Evolutionary conservation across 2,329 filamentous ascomycete genomes (phyloP).

Genomic region (Lojkania enalia): DNA sequence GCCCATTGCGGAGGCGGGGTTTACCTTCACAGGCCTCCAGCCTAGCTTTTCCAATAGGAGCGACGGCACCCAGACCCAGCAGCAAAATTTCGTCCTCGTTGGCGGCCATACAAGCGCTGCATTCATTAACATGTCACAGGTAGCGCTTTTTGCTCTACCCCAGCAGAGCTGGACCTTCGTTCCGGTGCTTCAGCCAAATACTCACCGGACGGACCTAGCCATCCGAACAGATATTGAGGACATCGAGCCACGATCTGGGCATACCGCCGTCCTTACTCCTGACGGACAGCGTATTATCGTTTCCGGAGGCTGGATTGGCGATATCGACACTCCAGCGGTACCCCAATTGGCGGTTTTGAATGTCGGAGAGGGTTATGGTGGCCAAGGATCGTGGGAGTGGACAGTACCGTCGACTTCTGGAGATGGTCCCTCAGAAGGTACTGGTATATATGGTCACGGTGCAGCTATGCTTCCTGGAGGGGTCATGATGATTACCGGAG

Average conservation of each 20-base stretch:
- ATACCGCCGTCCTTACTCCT: slow-evolving; percentile 78
- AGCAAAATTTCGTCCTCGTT: slow-evolving; percentile 77
- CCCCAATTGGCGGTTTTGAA: slow-evolving; percentile 81
- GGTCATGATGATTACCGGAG: slow-evolving; percentile 64
- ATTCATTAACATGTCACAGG: slow-evolving; percentile 92
- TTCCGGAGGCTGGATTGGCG: slow-evolving; percentile 90
- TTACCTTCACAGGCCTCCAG: slow-evolving; percentile 74
- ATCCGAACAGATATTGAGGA: slow-evolving; percentile 50
- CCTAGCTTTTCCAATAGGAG: slow-evolving; percentile 71
- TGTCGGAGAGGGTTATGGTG: slow-evolving; percentile 73
- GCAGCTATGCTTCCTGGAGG: slow-evolving; percentile 63
- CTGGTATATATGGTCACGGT: slow-evolving; percentile 64
- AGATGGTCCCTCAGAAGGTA: slow-evolving; percentile 46
- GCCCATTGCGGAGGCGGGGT: slow-evolving; percentile 82
- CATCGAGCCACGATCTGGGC: slow-evolving; percentile 83
- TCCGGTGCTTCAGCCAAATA: slow-evolving; percentile 57
- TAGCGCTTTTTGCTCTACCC: slow-evolving; percentile 84
- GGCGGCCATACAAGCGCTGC: slow-evolving; percentile 82
- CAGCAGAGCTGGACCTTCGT: slow-evolving; percentile 87
- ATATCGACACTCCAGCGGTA: slow-evolving; percentile 71
- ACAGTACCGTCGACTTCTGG: slow-evolving; percentile 59
- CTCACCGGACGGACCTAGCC: slow-evolving; percentile 60
- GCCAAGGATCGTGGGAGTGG: slow-evolving; percentile 68
- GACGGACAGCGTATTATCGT: slow-evolving; percentile 79
- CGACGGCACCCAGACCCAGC: slow-evolving; percentile 65